phyloP scores from a whole-genome alignment of 495 filamentous ascomycete genomes.

The Neurospora sp. region DNA sequence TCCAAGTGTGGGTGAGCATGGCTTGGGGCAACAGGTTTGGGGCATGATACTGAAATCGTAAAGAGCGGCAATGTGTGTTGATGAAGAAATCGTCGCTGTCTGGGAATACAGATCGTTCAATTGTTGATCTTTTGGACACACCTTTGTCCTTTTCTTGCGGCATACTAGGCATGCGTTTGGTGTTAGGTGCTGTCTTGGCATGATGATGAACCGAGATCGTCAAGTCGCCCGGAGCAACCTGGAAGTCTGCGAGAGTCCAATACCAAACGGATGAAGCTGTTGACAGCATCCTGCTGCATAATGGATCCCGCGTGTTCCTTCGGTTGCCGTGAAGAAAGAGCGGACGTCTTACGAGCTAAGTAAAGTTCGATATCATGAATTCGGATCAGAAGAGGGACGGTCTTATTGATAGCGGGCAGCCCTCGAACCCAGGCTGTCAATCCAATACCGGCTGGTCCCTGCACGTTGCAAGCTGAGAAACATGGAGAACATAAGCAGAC shows the following conservation, averaged over 20 bases:
- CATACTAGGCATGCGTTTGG: slow-evolving; percentile 19
- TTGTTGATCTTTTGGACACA: neutral
- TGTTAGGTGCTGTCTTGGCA: slow-evolving; percentile 22
- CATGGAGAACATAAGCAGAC: neutral
- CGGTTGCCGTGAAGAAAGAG: neutral
- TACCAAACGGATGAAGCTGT: neutral
- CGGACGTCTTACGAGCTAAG: neutral
- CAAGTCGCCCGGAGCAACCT: neutral
- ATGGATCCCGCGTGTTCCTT: neutral
- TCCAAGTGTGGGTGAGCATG: neutral
- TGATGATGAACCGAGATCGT: slow-evolving; percentile 3
- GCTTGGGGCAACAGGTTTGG: neutral
- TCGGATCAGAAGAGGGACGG: neutral
- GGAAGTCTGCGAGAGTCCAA: neutral
- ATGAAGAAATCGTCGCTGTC: neutral
- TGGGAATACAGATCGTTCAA: neutral
- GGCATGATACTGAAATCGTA: neutral
- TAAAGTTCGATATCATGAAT: neutral
- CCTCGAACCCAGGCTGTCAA: neutral
- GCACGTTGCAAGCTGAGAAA: neutral
- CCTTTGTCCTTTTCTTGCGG: slow-evolving; percentile 19
- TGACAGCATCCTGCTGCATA: neutral
- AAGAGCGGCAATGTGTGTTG: neutral
- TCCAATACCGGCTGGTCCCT: neutral
- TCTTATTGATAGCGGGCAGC: neutral